Percentiles rank a stretch among this genome's conserved stretches.
Evolutionary conservation across 2,329 filamentous ascomycete genomes (phyloP).

Genomic region (Colletotrichum sp.): DNA sequence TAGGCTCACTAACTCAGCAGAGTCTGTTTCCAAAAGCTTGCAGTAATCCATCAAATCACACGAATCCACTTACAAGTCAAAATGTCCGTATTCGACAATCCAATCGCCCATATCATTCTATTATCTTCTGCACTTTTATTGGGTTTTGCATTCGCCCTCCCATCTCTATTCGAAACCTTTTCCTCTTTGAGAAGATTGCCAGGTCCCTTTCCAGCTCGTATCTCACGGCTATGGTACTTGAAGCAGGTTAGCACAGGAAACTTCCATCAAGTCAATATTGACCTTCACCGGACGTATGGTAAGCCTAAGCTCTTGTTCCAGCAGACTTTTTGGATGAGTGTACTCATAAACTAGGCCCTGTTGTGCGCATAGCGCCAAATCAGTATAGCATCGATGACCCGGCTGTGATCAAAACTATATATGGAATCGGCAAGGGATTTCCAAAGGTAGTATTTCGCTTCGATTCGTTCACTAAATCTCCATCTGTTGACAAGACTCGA

Average conservation of each 20-base stretch:
- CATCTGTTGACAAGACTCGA: not conserved
- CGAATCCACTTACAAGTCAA: not conserved
- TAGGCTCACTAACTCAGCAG: not conserved
- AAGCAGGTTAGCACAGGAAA: not conserved
- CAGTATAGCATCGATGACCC: not conserved
- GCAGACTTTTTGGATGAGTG: not conserved
- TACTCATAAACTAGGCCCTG: not conserved
- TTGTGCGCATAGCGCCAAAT: not conserved
- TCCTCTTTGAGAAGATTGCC: not conserved
- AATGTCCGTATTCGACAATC: not conserved
- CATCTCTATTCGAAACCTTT: not conserved
- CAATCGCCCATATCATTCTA: not conserved
- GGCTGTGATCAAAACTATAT: not conserved
- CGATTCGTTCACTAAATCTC: not conserved
- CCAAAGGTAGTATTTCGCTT: not conserved
- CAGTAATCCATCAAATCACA: not conserved
- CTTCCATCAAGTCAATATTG: not conserved
- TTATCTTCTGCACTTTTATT: not conserved
- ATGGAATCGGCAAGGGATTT: not conserved
- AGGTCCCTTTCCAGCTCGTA: not conserved
- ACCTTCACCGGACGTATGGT: not conserved
- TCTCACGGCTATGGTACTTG: not conserved
- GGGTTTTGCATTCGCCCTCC: not conserved
- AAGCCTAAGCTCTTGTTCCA: not conserved
- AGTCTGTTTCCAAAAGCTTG: not conserved